Evolutionary conservation across 345 rosid species (phyloP).

Genomic region (Sonneratia caseolaris): DNA sequence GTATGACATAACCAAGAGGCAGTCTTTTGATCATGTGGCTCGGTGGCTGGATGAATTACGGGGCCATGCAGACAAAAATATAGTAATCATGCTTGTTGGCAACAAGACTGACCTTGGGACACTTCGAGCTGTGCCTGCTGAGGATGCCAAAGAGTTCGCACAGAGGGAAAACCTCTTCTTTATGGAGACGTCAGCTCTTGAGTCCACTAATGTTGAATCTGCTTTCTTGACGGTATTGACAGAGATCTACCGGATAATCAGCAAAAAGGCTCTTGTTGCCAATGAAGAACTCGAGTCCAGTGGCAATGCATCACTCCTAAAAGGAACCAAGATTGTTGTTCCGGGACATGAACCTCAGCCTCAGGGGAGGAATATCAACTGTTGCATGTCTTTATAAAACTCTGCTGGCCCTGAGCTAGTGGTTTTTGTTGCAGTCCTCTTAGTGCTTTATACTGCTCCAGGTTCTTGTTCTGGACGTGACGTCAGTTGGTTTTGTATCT

Average conservation of each 20-base stretch:
- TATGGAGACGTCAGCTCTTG: conserved; percentile 60
- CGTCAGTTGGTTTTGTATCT: not conserved
- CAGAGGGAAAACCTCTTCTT: conserved; percentile 46
- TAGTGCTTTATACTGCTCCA: not conserved
- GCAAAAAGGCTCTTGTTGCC: conserved; percentile 43
- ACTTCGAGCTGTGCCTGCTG: conserved; percentile 45
- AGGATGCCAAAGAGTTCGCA: conserved; percentile 55
- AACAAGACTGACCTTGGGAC: conserved; percentile 46
- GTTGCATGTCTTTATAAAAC: conserved; percentile 28
- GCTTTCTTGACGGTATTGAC: conserved; percentile 47
- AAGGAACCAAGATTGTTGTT: conserved; percentile 33
- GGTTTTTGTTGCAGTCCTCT: not conserved
- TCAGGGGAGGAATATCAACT: conserved; percentile 16
- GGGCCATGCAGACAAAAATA: conserved; percentile 53
- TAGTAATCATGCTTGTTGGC: conserved; percentile 49
- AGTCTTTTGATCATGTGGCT: conserved; percentile 48
- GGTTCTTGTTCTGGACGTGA: not conserved
- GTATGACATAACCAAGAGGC: conserved; percentile 45
- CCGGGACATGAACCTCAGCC: conserved; percentile 28
- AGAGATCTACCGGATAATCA: conserved; percentile 43
- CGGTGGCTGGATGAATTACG: conserved; percentile 53
- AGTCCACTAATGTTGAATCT: conserved; percentile 47
- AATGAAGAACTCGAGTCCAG: conserved; percentile 39
- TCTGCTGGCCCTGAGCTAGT: not conserved
- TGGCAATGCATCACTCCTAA: conserved; percentile 41